Base-by-base conservation (phyloP, 2,329 filamentous ascomycete genomes). In the Fusarium sp. region DNA sequence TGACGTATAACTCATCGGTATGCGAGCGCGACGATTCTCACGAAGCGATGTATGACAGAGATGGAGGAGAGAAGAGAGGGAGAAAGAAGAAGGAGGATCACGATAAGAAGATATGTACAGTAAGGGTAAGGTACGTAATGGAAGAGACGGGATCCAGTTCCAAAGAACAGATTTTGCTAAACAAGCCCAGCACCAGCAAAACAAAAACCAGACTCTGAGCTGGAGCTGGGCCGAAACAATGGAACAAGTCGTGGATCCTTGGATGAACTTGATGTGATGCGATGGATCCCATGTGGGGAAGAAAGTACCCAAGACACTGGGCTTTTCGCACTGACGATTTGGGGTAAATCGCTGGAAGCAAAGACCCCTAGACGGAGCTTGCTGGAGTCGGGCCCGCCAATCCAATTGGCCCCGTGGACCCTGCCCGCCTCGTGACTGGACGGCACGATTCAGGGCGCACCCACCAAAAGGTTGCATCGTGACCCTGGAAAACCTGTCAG, bases 351-450 rank as follows among this genome's bases (percentile, higher is more conserved):
- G 28, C 28, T 31, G 28, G 28, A 31, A 60, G 33, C 18, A 49
- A 63, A 49, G 43, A 67, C 51, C 58, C 63, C 62, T 67, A 63
- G 42, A 36, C 22, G 28, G 42, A 39, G 55, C 18, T 56, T 34
- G 36, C 26, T 55, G 42, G 48, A 60, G 44, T 44, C 67, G n/a
- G 58, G 58, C 58, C 63, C 36, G 63, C 63, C 70, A 66, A 72
- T 75, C 58, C 66, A 64, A 71, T 72, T 74, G 64, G 63, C 59
- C 72, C 66, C 75, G 76, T 78, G 76, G 71, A 72, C 48, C 57
- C 62, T 39, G 11, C 45, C 20, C 39, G 61, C 64, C 67, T 52
- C 72, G 65, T 77, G 75, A 77, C 66, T 77, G 74, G 75, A 31
- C 56, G 31, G 40, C 34, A 36, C 42, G 68, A 65, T 52, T 63